Conservation (phyloP, 208 protist species). For the Leishmania amazonensis region DNA sequence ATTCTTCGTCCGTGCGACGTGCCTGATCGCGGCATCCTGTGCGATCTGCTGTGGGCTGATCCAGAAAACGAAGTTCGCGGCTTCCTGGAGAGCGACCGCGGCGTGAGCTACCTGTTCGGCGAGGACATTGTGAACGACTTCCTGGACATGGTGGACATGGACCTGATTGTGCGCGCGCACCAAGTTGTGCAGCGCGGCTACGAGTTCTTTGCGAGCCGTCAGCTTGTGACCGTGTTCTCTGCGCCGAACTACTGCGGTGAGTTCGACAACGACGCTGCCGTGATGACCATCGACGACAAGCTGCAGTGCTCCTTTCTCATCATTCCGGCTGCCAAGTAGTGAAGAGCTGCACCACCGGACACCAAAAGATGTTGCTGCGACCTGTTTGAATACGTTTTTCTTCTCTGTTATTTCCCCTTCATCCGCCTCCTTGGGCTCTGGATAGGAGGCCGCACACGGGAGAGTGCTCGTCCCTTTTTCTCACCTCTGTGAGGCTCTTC, state of each 20-base stretch:
- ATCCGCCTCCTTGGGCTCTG: too few relatives aligned
- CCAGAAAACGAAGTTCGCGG: slow-evolving; percentile 75
- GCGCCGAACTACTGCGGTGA: slow-evolving; percentile 99
- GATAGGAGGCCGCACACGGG: too few relatives aligned
- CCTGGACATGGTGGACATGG: slow-evolving; percentile 98
- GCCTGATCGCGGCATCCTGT: slow-evolving; percentile 99
- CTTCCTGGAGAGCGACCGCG: slow-evolving; percentile 98
- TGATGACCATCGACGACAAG: slow-evolving; percentile 97
- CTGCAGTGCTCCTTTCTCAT: slow-evolving; percentile 98
- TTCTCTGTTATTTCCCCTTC: too few relatives aligned
- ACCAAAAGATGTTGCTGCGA: too few relatives aligned
- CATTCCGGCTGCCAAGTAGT: slow-evolving; percentile 43
- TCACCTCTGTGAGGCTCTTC: too few relatives aligned
- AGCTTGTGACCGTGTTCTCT: slow-evolving; percentile 99
- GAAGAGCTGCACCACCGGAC: background rate
- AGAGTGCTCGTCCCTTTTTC: too few relatives aligned
- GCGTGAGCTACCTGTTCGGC: slow-evolving; percentile 99
- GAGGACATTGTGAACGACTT: slow-evolving; percentile 98
- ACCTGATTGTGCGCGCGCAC: slow-evolving; percentile 99
- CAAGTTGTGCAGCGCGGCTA: slow-evolving; percentile 98
- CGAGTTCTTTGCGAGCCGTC: slow-evolving; percentile 99
- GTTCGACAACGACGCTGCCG: slow-evolving; percentile 98
- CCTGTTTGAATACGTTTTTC: too few relatives aligned
- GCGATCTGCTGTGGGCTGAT: slow-evolving; percentile 99
- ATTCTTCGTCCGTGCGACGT: slow-evolving; percentile 98